phyloP scores from a whole-genome alignment of 2,329 filamentous ascomycete genomes.

The Exophiala sp. region DNA sequence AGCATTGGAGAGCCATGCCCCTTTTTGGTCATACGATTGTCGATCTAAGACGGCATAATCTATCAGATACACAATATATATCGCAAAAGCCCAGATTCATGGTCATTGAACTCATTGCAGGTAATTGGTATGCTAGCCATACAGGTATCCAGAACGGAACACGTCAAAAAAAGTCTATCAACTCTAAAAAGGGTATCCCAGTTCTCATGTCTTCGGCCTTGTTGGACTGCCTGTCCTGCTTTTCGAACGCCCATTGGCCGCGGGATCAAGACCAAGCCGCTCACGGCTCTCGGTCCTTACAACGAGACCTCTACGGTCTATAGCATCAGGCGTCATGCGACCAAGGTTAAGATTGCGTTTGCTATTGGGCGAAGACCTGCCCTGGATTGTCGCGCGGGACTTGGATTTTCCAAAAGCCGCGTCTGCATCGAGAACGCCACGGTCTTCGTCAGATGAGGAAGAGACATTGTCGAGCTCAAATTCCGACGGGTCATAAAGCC shows the following conservation, averaged over 20 bases:
- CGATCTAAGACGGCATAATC: too few relatives aligned
- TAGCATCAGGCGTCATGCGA: slow-evolving; percentile 35
- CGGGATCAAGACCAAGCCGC: slow-evolving; percentile 47
- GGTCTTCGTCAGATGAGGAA: slow-evolving; percentile 38
- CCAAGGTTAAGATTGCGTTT: slow-evolving; percentile 36
- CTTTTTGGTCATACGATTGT: too few relatives aligned
- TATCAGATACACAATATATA: too few relatives aligned
- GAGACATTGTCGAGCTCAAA: slow-evolving; percentile 67
- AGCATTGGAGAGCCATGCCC: too few relatives aligned
- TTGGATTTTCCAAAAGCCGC: slow-evolving; percentile 35
- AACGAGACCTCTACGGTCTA: slow-evolving; percentile 65
- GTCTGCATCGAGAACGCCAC: slow-evolving; percentile 6
- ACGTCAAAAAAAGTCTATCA: too few relatives aligned
- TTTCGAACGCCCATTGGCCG: slow-evolving; percentile 10
- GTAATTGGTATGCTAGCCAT: too few relatives aligned
- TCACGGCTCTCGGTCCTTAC: slow-evolving; percentile 83
- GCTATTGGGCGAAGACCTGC: slow-evolving; percentile 59
- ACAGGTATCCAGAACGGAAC: too few relatives aligned
- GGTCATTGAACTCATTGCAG: too few relatives aligned
- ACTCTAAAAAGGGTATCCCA: too few relatives aligned
- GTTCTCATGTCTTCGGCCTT: slow-evolving; percentile 6
- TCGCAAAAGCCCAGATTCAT: too few relatives aligned
- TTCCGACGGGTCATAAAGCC: slow-evolving; percentile 44
- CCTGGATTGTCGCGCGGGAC: slow-evolving; percentile 55
- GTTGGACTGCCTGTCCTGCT: slow-evolving; percentile 19